Evolutionary conservation across 805 yeast species (phyloP), one percentile per base, ranked within the genome.

Genomic region (Blastobotrys chiropterorum): DNA sequence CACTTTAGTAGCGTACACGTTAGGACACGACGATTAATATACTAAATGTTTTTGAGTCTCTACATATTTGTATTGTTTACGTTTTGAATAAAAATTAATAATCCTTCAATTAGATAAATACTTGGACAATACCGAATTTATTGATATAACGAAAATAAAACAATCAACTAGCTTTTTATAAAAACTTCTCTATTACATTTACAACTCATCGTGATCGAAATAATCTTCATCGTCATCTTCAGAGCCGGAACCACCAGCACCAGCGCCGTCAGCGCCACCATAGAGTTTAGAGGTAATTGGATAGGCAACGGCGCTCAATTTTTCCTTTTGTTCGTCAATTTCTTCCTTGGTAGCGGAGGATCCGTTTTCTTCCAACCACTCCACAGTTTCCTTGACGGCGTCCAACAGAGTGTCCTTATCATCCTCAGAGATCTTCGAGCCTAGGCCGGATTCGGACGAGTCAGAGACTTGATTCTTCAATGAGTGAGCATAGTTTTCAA

Each of bases 271-370:
- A 46, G 77, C 80, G 53, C 77, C 81, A 54, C 78, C 83, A 70
- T 85, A 86, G 53, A 92, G 73, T 77, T 92, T 94, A 59, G 92
- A 79, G 48, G 96, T 87, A 65, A 94, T 90, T 70, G 98, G 97
- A 71, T 84, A 83, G 46, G 96, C 96, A 64, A 85, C 74, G 62
- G 85, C 80, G 57, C 85, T 80, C 70, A 92, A 80, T 66, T 85
- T 74, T 63, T 86, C 90, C 73, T 81, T 87, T 74, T 90, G 95
- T 71, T 90, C 97, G 52, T 88, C 95, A 62, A 86, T 85, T 66
- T 94, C 99, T 72, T 90, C 97, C 64, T 85, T 80, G 49, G 95
- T 79, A 45, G 97, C 97, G 56, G 86, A 75, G 53, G 88, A 95
- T 64, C 77, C 82, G 72, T 86, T 82, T 65, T 85, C 96, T 63